Base-by-base conservation (phyloP, 306 rosid species). In the Prunus armeniaca region DNA sequence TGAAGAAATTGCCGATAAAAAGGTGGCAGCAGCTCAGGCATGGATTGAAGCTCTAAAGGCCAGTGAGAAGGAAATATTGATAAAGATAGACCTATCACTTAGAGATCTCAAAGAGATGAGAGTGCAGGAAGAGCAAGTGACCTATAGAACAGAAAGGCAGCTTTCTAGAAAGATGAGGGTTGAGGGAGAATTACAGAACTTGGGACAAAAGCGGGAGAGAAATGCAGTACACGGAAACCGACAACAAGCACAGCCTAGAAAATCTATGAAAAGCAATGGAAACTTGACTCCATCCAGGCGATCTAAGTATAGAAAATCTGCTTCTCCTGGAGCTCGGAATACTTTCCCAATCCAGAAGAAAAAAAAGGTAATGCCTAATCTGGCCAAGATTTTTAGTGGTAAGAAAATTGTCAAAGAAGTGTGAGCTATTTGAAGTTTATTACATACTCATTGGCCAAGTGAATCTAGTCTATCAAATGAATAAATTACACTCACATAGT, bases 1-100 rank as follows among this genome's bases (percentile, higher is more conserved):
- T 1, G 84, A 87, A 77, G 93, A 88, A 86, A 69, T 91, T 80
- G 97, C 97, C n/a, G 93, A 88, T 67, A 89, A 83, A 38, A 95
- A 95, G 82, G 96, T 92, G 47, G 96, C 89, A 45, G 98, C 96
- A 50, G 88, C 96, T 10, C 79, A 84, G 78, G 97, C 97, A 58
- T 95, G 96, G 99, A 82, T 86, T 73, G 93, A 88, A 83, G 99
- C 97, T 76, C 81, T 95, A 47, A 91, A 87, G 80, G 99, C 97
- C 20, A 92, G 95, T 69, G 97, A 95, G 91, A 86, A 81, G 84
- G 98, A 95, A 82, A 88, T 83, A 74, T 57, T 83, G 78, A 73
- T 82, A 77, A 86, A 83, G 87, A 77, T 81, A 28, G 90, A 91
- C 65, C 57, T 87, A 13, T 85, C 82, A 69, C 74, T 83, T 65